Evolutionary conservation across 1,284 basidiomycete species (phyloP), one percentile per base, ranked within the genome.

Genomic region (Puccinia horiana): DNA sequence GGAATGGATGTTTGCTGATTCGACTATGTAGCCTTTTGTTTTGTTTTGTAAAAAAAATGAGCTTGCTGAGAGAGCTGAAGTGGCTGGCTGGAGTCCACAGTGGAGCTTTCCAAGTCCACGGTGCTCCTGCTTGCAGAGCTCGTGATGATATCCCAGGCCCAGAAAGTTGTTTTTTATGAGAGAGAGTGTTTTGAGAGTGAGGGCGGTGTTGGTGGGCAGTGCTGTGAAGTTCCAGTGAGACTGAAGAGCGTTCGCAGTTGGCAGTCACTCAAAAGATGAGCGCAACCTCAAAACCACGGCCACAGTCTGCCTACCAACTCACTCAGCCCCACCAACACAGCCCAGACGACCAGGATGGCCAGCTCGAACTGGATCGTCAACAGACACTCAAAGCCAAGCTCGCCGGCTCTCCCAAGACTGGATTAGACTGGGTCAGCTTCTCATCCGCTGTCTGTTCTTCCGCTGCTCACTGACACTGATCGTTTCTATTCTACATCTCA

Each of bases 1-100:
- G 49, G 29, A 23, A 82, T 82, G 80, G 80, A 82, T 52, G 72
- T 65, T 16, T 81, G 58, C 40, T 77, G 37, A 75, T 61, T 6
- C 20, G 16, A 54, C n/a, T 14, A 47, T 47, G 44, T 16, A 44
- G 18, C 44, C 16, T 47, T 16, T 47, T 47, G 9, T 47, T 47
- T 16, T 47, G 8, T 47, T 47, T 47, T 47, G 16, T 20, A 23
- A 18, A 23, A 23, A 23, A 54, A 23, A 54, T 20, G 52, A 14
- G 52, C 8, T 23, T 14, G 1, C 23, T 54, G 52, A 23, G 52
- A 20, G 52, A 54, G 23, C 20, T 18, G 44, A 11, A 47, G 44
- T 18, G 44, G 44, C 1, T 0, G 18, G 2, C 11, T 11, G 12
- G 18, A 11, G 11, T 47, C 44, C 44, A 47, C 44, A 11, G 44